Base-by-base conservation (phyloP, 345 rosid species). In the Populus simonii region DNA sequence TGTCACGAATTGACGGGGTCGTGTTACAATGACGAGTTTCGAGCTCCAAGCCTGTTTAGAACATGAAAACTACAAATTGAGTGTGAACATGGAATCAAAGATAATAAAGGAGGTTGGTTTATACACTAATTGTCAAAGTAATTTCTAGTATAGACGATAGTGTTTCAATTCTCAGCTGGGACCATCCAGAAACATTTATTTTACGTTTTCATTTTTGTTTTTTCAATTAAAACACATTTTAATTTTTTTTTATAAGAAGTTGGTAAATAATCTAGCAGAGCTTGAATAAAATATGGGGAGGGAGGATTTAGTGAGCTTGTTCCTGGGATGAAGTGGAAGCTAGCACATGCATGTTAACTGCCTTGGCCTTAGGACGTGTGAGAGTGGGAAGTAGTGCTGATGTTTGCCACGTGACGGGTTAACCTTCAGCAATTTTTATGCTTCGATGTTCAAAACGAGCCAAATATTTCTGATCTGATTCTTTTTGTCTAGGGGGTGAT, bases 381-480 rank as follows among this genome's bases (percentile, higher is more conserved):
- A 25, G 68, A 65, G 67, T 49, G 17, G 80, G 76, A 66, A 38
- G 81, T 5, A 51, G 55, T 8, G 86, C 77, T 71, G 86, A 81
- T 79, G 83, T 77, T 69, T 70, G 83, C 81, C 84, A 76, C 80
- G 79, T 78, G 76, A 77, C 71, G 23, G 53, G 15, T 59, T 62
- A 41, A 2, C 11, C 35, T 0, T 8, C 63, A 0, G 10, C 63
- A n/a, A 8, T 8, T n/a, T 8, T 10, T n/a, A 53, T 7, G 61
- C n/a, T 53, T 22, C 61, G 8, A 18, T 20, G 20, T 20, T 53
- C 61, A 7, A 9, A 3, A 47, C 51, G 23, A 20, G 61, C 61
- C 61, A 53, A 53, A 9, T 2, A 22, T 53, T 7, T 7, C 23
- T 53, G 61, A 20, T 20, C 23, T 22, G 61, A 53, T 53, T 18